Percentiles rank a stretch among this genome's conserved stretches.
Conservation (phyloP, 306 rosid genomes). For the Oemleria cerasiformis region DNA sequence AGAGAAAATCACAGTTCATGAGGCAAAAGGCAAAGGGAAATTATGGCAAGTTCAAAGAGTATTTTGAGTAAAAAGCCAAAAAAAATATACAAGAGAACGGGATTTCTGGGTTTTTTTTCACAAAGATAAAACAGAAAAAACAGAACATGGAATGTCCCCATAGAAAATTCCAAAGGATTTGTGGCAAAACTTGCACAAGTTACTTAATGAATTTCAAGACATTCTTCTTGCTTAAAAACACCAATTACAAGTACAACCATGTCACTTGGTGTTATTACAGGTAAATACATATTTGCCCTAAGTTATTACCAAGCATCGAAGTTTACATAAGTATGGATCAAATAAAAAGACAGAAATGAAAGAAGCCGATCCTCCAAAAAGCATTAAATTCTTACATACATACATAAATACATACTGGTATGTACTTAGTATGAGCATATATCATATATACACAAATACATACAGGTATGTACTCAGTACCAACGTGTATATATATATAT, state of each 20-base stretch:
- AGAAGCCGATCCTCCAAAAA: conserved; percentile 14
- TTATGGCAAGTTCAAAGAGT: too few relatives aligned
- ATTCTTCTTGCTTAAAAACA: neutral
- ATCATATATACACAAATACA: conserved; percentile 18
- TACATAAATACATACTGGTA: conserved; percentile 19
- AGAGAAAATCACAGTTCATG: too few relatives aligned
- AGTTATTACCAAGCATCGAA: neutral
- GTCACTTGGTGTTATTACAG: neutral
- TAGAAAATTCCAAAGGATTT: too few relatives aligned
- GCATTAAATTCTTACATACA: conserved; percentile 24
- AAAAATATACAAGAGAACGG: too few relatives aligned
- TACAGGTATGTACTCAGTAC: conserved; percentile 17
- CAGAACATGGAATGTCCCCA: neutral
- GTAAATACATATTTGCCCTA: neutral
- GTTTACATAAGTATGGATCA: neutral
- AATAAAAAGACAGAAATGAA: neutral
- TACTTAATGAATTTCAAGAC: neutral
- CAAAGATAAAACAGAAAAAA: too few relatives aligned
- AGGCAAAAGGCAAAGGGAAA: too few relatives aligned
- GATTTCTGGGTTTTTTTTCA: too few relatives aligned
- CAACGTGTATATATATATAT: conserved; percentile 15
- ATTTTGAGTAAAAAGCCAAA: too few relatives aligned
- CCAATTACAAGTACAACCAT: neutral
- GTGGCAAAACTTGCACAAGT: neutral
- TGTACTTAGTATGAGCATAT: conserved; percentile 20